Percentiles rank a stretch among this genome's conserved stretches.
Evolutionary conservation across 2,329 filamentous ascomycete genomes (phyloP).

Genomic region (Neofusicoccum cordaticola): DNA sequence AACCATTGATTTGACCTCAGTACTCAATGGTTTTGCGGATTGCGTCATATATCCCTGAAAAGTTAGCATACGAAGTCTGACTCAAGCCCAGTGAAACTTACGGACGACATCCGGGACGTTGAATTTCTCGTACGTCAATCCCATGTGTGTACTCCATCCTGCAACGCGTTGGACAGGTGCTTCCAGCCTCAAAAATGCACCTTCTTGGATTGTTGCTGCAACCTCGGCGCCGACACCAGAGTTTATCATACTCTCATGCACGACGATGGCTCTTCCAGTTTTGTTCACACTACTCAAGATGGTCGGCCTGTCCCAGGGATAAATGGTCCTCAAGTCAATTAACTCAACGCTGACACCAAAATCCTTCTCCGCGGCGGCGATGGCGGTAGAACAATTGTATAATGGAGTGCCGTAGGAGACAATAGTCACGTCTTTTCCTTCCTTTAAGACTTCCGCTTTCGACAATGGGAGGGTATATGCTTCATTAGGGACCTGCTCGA

Average conservation of each 20-base stretch:
- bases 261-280: constrained; percentile 81
- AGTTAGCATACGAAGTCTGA: neutral
- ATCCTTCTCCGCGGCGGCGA: constrained; percentile 72
- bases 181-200: constrained; percentile 79
- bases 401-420: constrained; percentile 87
- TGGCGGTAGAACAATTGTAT: constrained; percentile 77
- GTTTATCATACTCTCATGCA: constrained; percentile 91
- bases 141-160: constrained; percentile 85
- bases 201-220: constrained; percentile 82
- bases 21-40: constrained; percentile 48
- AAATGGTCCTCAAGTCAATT: constrained; percentile 83
- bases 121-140: constrained; percentile 69
- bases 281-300: constrained; percentile 80
- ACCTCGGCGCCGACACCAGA: constrained; percentile 87
- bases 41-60: constrained; percentile 47
- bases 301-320: constrained; percentile 84
- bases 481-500: constrained; percentile 82
- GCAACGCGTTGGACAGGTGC: constrained; percentile 82
- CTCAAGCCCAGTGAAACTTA: constrained; percentile 51
- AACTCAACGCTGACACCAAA: constrained; percentile 76
- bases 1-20: constrained; percentile 22
- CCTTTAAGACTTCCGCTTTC: constrained; percentile 79
- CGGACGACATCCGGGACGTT: constrained; percentile 80
- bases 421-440: constrained; percentile 76
- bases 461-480: constrained; percentile 80